Evolutionary conservation across 345 rosid genomes (phyloP).

Genomic region (Eucalyptus regnans): DNA sequence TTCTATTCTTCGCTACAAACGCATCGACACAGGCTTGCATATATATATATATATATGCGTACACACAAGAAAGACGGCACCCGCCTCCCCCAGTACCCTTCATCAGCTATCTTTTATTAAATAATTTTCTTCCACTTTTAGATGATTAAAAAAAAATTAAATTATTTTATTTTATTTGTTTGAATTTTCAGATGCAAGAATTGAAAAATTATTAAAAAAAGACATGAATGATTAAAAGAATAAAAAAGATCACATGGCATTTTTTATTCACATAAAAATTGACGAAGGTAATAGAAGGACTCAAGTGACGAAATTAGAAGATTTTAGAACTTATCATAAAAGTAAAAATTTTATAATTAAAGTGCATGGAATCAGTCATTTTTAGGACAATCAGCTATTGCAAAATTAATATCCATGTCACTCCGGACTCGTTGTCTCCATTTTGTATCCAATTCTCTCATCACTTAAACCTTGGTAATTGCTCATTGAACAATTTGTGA

Average conservation of each 20-base stretch:
- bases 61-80: too few relatives aligned
- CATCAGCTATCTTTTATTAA: background rate
- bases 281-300: rapidly evolving
- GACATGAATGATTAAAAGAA: background rate
- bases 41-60: too few relatives aligned
- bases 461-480: background rate
- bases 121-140: background rate
- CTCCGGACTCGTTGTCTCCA: background rate
- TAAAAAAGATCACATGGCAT: background rate
- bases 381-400: background rate
- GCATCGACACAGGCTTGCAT: rapidly evolving
- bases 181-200: background rate
- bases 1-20: background rate
- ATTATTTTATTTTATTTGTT: background rate
- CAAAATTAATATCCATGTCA: background rate
- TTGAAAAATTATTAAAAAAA: background rate
- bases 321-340: too few relatives aligned
- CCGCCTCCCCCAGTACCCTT: background rate
- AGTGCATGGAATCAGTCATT: background rate
- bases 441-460: rapidly evolving
- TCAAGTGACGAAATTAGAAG: background rate
- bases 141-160: background rate
- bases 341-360: too few relatives aligned
- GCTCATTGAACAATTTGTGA: background rate
- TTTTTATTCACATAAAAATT: background rate